Base-by-base conservation (phyloP, 2,329 filamentous ascomycete genomes). In the Arthrobotrys musiformis region DNA sequence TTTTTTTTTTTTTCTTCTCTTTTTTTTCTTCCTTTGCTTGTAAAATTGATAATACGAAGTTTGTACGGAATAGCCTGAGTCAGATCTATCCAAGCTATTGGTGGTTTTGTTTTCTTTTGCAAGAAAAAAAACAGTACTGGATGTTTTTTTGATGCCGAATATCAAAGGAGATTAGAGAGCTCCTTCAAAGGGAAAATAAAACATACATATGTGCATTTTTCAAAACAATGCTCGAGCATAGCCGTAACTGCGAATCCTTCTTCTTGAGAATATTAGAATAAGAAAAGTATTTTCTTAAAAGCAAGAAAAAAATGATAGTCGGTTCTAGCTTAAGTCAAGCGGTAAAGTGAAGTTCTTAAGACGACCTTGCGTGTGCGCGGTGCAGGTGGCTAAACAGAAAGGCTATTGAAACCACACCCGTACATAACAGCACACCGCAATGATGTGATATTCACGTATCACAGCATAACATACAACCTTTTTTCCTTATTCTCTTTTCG, bases 371-470 rank as follows among this genome's bases (percentile, higher is more conserved):
- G 28, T 56, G 50, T 30, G n/a, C n/a, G n/a, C n/a, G n/a, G n/a
- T n/a, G n/a, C n/a, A n/a, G n/a, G 28, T 50, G 50, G 50, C 26
- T 35, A 54, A 54, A 54, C 50, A 54, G 15, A 54, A 54, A 35
- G 50, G 26, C 26, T 54, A 54, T 54, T 54, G 50, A 54, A 54
- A 54, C 50, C 33, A 40, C 9, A 30, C 22, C 13, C 17, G 24
- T 30, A n/a, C n/a, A n/a, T n/a, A n/a, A n/a, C n/a, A n/a, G n/a
- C n/a, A 37, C 33, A 7, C 4, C 17, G 17, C 9, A 40, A 58
- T 58, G 54, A 58, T 58, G 54, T 58, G 54, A 58, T 64, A 48
- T 64, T 64, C 44, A 48, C 42, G 61, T 64, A 66, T 66, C 61
- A 66, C 61, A 66, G 46, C 61, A 66, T 50, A 33, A 50, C 19